These are phyloP conservation scores for Saururus chinensis DNA, from an alignment of 164 flowering plant species.

Conservation along the genomic window DNA sequence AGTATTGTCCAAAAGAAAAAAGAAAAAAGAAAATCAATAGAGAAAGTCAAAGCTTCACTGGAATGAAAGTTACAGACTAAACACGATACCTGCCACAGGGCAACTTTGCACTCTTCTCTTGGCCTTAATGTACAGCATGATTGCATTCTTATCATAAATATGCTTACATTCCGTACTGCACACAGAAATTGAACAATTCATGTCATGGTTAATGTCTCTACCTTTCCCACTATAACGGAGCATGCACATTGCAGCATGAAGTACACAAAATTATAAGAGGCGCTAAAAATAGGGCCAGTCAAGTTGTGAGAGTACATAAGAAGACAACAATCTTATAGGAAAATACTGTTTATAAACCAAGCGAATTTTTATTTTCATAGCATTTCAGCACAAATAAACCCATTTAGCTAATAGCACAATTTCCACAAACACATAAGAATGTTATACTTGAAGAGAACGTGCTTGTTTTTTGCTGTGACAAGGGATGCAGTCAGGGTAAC, in stretches of 20 bases:
- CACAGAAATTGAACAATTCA: not conserved
- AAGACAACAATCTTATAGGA: too few species aligned
- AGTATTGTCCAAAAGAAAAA: not conserved
- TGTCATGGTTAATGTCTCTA: not conserved
- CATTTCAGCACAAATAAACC: not conserved
- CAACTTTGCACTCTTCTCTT: slow-evolving; percentile 26
- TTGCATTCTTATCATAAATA: slow-evolving; percentile 66
- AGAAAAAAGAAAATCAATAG: not conserved
- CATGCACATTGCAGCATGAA: not conserved
- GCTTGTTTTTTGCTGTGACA: not conserved
- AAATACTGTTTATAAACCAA: not conserved
- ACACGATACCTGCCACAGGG: slow-evolving; percentile 65
- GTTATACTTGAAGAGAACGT: too few species aligned
- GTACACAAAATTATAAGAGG: not conserved
- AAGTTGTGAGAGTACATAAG: too few species aligned
- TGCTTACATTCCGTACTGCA: slow-evolving; percentile 87
- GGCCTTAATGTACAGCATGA: slow-evolving; percentile 41
- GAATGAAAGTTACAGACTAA: not conserved
- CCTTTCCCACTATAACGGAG: not conserved
- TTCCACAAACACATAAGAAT: not conserved
- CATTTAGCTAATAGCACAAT: not conserved
- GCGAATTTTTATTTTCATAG: not conserved
- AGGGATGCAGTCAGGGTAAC: too few species aligned
- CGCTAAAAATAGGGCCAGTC: not conserved
- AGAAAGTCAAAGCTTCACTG: not conserved